phyloP scores from a whole-genome alignment of 2,329 filamentous ascomycete species.

The Fusarium austroafricanum region DNA sequence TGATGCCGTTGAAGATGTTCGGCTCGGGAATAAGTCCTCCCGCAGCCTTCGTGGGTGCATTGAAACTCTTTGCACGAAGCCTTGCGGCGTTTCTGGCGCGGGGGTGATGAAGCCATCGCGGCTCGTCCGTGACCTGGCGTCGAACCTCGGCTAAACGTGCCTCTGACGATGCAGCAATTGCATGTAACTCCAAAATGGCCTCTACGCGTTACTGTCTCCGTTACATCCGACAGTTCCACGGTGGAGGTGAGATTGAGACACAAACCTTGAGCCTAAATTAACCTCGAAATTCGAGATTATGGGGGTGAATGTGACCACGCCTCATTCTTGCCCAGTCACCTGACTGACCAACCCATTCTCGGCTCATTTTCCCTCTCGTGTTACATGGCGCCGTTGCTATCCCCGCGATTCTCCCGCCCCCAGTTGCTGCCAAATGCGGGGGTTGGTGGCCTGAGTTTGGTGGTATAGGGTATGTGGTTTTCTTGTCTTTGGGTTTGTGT shows the following conservation, averaged over 20 bases:
- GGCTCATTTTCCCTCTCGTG: constrained; percentile 19
- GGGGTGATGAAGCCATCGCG: constrained; percentile 46
- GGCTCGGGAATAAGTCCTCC: constrained; percentile 46
- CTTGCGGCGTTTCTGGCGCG: constrained; percentile 49
- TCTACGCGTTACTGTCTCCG: constrained; percentile 1
- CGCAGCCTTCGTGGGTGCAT: constrained; percentile 47
- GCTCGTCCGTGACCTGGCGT: constrained; percentile 21
- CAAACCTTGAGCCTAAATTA: background rate
- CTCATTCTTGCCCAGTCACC: constrained; percentile 32
- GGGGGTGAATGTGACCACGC: constrained; percentile 32
- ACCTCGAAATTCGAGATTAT: constrained; percentile 35
- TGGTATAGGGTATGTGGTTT: constrained; percentile 16
- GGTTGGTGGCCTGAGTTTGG: background rate
- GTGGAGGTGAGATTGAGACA: constrained; percentile 15
- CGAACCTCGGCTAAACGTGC: constrained; percentile 20
- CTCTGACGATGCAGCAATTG: background rate
- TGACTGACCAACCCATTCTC: constrained; percentile 34
- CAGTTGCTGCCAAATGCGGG: constrained; percentile 25
- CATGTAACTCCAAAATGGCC: background rate
- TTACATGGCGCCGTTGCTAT: constrained; percentile 2
- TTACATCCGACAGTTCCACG: background rate
- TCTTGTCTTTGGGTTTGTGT: background rate
- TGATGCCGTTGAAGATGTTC: constrained; percentile 47
- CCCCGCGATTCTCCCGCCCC: constrained; percentile 37
- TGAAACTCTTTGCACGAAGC: constrained; percentile 48